A percentile compares a stretch with the other conserved stretches of the same genome.
phyloP scores from a whole-genome alignment of 345 rosid genomes.

The Tarenaya hassleriana region DNA sequence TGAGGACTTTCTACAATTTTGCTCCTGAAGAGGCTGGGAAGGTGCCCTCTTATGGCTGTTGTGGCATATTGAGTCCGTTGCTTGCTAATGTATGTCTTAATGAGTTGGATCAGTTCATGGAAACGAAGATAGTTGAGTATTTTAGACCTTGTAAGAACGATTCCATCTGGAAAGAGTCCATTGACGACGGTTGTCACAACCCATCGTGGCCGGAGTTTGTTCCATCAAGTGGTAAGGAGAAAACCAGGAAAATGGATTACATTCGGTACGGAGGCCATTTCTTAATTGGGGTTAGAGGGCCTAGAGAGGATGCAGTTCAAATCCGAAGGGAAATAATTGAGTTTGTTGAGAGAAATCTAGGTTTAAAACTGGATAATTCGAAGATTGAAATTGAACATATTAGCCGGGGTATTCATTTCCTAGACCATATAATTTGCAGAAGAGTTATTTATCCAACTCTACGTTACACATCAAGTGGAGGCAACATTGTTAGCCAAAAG shows the following conservation, averaged over 20 bases:
- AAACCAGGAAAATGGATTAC: conserved; percentile 91
- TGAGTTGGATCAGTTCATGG: conserved; percentile 84
- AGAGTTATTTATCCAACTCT: conserved; percentile 82
- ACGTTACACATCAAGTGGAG: conserved; percentile 75
- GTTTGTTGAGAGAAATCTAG: conserved; percentile 50
- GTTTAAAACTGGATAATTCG: conserved; percentile 60
- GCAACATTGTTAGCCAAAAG: conserved; percentile 72
- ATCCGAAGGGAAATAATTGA: conserved; percentile 60
- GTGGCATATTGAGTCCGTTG: conserved; percentile 90
- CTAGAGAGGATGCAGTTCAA: conserved; percentile 79
- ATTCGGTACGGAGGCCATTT: conserved; percentile 83
- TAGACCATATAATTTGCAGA: conserved; percentile 82
- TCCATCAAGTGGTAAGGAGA: conserved; percentile 83
- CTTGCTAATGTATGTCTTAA: conserved; percentile 78
- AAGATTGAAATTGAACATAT: conserved; percentile 85
- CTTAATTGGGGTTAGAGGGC: conserved; percentile 86
- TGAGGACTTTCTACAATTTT: conserved; percentile 73
- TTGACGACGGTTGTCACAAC: conserved; percentile 80
- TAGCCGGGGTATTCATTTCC: conserved; percentile 78
- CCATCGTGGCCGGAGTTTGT: conserved; percentile 99
- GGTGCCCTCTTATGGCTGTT: conserved; percentile 74
- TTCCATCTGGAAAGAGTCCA: conserved; percentile 85
- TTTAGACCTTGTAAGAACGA: conserved; percentile 72
- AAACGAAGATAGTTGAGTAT: conserved; percentile 51
- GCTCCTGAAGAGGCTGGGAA: conserved; percentile 87